These are phyloP conservation scores for Lipomyces chichibuensis DNA, from an alignment of 805 yeast genomes.

Conservation along the genomic window DNA sequence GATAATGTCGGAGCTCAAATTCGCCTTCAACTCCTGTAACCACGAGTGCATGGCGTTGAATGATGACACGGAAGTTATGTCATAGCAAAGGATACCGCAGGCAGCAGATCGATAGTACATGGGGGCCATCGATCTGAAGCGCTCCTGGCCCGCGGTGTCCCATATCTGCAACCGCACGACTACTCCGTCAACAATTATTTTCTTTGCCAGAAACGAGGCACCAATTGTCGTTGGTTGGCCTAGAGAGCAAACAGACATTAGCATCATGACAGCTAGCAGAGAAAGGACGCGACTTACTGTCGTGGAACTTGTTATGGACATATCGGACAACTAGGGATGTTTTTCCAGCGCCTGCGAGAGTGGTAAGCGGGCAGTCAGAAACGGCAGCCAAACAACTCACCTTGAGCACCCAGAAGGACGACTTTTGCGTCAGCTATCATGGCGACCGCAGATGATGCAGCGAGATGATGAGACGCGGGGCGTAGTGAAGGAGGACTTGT, in stretches of 20 bases:
- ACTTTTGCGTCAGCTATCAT: conserved; percentile 46
- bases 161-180: conserved; percentile 59
- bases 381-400: conserved; percentile 31
- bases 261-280: neutral
- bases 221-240: conserved; percentile 45
- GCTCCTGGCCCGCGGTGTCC: conserved; percentile 98
- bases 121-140: conserved; percentile 84
- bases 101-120: conserved; percentile 48
- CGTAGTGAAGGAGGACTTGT: neutral
- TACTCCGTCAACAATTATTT: conserved; percentile 43
- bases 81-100: conserved; percentile 46
- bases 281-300: conserved; percentile 20
- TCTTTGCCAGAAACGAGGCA: conserved; percentile 45
- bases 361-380: conserved; percentile 3
- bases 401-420: conserved; percentile 45
- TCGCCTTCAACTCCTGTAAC: conserved; percentile 42
- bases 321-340: conserved; percentile 45
- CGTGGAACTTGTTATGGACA: conserved; percentile 44
- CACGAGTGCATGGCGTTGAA: conserved; percentile 45
- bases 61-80: conserved; percentile 44
- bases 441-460: neutral
- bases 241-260: conserved; percentile 7
- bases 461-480: neutral
- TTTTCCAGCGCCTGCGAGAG: conserved; percentile 42
- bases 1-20: conserved; percentile 40